Evolutionary conservation across 345 rosid species (phyloP), one percentile per base, ranked within the genome.

Genomic region (Balakata baccata): DNA sequence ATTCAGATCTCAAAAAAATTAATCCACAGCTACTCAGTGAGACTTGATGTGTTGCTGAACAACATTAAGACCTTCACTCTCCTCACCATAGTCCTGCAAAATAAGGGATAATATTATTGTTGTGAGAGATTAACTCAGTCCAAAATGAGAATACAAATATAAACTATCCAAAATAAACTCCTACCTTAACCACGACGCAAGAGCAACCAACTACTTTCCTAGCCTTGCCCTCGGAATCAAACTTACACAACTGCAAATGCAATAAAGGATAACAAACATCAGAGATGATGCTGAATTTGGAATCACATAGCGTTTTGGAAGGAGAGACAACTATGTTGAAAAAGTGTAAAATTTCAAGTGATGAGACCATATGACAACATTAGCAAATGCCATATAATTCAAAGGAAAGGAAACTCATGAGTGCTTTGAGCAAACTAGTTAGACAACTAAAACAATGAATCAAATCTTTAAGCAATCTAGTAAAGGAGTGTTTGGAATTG

Each of bases 191-290:
- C 38, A 91, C 97, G 10, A 88, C 77, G 23, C 97, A 93, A 12
- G 95, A 91, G 86, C 97, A 93, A 14, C 96, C 92, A 17, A 90
- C 98, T 9, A 90, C 94, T 79, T 92, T 92, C 80, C 91, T 86
- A 25, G 98, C 94, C 64, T 90, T 90, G 52, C 96, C 94, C 83
- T 92, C 93, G 0, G 92, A 84, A 67, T 92, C 98, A 68, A 90
- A 89, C 89, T 91, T 91, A 70, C 97, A 91, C 53, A 91, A 78
- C 98, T 93, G 89, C 67, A 91, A 78, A 97, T 93, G 89, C 67
- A 79, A 12, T 14, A 7, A 25, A 34, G 6, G 11, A 38, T 5
- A 46, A 22, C 25, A 54, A 39, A 25, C 7, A 45, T 5, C 34
- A 43, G 20, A 52, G 61, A 45, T 23, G 0, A 23, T 5, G 16